A percentile compares a stretch with the other conserved stretches of the same genome.
Conservation (phyloP, 176 grass and related monocot species). For the Oryza officinalis region DNA sequence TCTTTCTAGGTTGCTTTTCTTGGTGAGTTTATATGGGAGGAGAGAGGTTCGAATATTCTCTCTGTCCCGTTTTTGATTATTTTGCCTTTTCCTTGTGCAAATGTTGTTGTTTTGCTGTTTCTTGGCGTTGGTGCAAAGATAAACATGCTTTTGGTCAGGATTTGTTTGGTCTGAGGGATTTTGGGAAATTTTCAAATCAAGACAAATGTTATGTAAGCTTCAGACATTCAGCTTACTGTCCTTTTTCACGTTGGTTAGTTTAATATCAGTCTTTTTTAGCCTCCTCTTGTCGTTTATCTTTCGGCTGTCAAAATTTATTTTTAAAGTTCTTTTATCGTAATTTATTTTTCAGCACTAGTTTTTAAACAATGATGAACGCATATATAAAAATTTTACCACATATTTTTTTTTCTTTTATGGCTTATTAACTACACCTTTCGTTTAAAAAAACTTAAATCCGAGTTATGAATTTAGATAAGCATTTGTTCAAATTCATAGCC, state of each 20-base stretch:
- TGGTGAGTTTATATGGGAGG: conserved; percentile 52
- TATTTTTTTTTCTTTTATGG: too few relatives aligned
- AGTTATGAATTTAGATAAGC: too few relatives aligned
- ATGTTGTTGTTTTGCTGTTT: not conserved
- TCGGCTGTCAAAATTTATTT: too few relatives aligned
- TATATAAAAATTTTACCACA: too few relatives aligned
- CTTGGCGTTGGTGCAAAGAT: conserved; percentile 30
- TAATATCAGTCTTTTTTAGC: too few relatives aligned
- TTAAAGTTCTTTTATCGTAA: too few relatives aligned
- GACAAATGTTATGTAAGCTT: not conserved
- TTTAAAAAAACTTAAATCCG: too few relatives aligned
- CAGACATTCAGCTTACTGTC: not conserved
- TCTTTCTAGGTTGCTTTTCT: conserved; percentile 33
- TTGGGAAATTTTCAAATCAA: not conserved
- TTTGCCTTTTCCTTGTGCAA: conserved; percentile 4
- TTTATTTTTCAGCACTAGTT: not conserved
- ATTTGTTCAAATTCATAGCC: too few relatives aligned
- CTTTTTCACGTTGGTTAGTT: not conserved
- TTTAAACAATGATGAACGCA: too few relatives aligned
- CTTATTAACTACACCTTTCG: too few relatives aligned
- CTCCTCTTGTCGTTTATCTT: too few relatives aligned
- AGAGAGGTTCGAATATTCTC: conserved; percentile 40
- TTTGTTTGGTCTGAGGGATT: not conserved
- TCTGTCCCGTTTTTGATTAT: not conserved
- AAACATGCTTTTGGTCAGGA: conserved; percentile 41